These are phyloP conservation scores for Phyllosticta capitalensis DNA, from an alignment of 2,329 filamentous ascomycete species.

Conservation along the genomic window DNA sequence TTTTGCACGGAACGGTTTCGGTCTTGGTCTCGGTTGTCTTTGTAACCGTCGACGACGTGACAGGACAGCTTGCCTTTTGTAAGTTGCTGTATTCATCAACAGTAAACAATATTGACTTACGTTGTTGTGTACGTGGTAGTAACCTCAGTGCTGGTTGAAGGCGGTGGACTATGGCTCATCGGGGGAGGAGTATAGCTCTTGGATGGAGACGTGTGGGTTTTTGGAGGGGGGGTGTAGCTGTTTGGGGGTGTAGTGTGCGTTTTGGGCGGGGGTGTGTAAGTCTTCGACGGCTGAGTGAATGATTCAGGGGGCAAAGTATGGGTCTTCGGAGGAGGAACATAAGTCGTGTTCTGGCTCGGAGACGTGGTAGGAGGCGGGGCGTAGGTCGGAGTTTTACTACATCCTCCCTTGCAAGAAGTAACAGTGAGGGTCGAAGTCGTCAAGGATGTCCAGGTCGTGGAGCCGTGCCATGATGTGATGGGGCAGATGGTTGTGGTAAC, in stretches of 20 bases:
- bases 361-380: not conserved
- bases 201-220: not conserved
- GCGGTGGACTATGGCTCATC: not conserved
- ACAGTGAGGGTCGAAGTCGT: constrained; percentile 12
- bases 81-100: not conserved
- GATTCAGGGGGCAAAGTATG: not conserved
- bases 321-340: not conserved
- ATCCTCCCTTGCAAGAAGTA: constrained; percentile 9
- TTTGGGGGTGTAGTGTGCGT: not conserved
- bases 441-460: constrained; percentile 7
- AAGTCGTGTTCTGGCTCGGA: not conserved
- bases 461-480: constrained; percentile 12
- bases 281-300: not conserved
- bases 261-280: not conserved
- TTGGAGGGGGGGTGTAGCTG: not conserved
- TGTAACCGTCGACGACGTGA: constrained; percentile 13
- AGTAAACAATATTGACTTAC: not conserved
- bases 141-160: constrained; percentile 1
- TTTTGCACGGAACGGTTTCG: constrained; percentile 5
- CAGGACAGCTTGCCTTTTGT: constrained; percentile 6
- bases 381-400: constrained; percentile 8
- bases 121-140: constrained; percentile 13
- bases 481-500: constrained; percentile 10
- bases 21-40: constrained; percentile 9
- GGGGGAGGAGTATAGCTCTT: not conserved